Evolutionary conservation across 768 basidiomycete genomes (phyloP).

Genomic region (Mycena belliarum): DNA sequence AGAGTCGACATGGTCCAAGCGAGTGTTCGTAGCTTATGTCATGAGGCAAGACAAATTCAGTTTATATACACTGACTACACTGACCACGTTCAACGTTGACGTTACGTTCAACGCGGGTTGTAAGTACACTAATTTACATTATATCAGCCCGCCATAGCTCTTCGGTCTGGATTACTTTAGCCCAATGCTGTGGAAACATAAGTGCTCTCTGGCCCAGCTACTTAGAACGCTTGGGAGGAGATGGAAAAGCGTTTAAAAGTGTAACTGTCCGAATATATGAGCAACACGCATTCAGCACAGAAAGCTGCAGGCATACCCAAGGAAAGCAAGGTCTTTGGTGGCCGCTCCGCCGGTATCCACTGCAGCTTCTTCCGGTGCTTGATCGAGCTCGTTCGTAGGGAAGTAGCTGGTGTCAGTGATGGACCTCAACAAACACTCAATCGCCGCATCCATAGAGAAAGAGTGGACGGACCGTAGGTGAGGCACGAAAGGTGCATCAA

Average conservation of each 20-base stretch:
- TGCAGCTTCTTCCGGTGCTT: conserved; percentile 53
- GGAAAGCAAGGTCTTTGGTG: conserved; percentile 65
- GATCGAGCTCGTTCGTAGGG: conserved; percentile 91
- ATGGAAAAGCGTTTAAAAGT: conserved; percentile 79
- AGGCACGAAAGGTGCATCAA: conserved; percentile 96
- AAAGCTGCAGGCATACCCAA: conserved; percentile 50
- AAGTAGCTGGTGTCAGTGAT: conserved; percentile 97
- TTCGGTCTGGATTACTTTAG: no score
- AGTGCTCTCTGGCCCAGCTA: no score
- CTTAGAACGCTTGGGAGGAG: conserved; percentile 55
- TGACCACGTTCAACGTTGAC: no score
- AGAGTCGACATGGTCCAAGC: conserved; percentile 15
- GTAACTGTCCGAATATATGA: conserved; percentile 47
- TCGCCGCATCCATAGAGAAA: neutral
- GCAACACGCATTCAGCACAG: neutral
- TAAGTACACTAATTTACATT: neutral
- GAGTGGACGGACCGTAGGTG: conserved; percentile 49
- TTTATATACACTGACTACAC: no score
- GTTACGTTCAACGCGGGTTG: no score
- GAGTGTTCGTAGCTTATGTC: neutral
- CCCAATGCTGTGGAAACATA: no score
- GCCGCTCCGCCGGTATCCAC: conserved; percentile 40
- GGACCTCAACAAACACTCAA: conserved; percentile 41
- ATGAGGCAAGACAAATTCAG: neutral
- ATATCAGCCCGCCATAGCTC: no score